Base-by-base conservation (phyloP, 2,329 filamentous ascomycete species). In the Plectosphaerella plurivora region DNA sequence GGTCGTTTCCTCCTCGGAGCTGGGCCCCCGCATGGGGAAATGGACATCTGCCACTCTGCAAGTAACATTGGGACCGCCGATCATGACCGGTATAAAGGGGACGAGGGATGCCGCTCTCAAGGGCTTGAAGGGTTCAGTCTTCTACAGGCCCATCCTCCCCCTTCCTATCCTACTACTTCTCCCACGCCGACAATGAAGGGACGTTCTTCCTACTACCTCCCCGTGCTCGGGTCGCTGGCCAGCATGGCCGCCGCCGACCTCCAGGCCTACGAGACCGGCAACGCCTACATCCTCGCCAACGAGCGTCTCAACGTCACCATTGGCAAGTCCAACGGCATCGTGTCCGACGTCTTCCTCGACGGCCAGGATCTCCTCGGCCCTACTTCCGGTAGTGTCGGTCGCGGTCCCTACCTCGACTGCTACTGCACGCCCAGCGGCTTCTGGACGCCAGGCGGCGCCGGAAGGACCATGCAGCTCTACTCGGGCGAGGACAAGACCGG, bases 381-480 rank as follows among this genome's bases (percentile, higher is more conserved):
- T 2, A 56, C 59, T 16, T 67, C 66, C n/a, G 73, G 73, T 16
- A 68, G 68, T 16, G 72, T 65, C 12, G 79, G 79, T 5, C 68
- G 74, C 37, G 76, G 77, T 1, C 76, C 78, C 3, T 82, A 83
- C 59, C 73, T 83, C 9, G 81, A 84, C 61, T 84, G 81, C 63
- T 81, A 84, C 65, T 84, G 81, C 61, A 77, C 71, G 0, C 78
- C 79, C 2, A 71, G 70, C 0, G 81, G 81, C 0, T 75, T 75
- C 58, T 84, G 79, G 64, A 83, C 79, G 0, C 78, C 81, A 0
- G 80, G 79, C 0, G 66, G 64, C 16, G 75, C 73, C 5, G 68
- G 65, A 5, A 73, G 78, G 1, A 70, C 65, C 2, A 81, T 78
- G 58, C 65, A 76, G 53, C 68, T 84, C 7, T 75, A 81, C 55